Base-by-base conservation (phyloP, 441 rosid genomes). In the Croton laevigatus region DNA sequence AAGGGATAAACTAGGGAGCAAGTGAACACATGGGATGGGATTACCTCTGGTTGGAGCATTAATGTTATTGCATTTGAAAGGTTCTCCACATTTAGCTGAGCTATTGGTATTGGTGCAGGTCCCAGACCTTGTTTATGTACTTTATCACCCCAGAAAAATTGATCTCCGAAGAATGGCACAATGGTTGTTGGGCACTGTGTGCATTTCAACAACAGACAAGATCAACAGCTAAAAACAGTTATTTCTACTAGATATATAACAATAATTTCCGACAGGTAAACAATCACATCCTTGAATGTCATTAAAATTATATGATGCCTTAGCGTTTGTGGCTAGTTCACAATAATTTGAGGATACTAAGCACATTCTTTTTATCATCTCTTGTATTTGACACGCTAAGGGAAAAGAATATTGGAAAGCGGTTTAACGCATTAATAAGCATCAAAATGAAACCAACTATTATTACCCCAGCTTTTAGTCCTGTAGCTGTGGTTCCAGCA, bases 81-180 rank as follows among this genome's bases (percentile, higher is more conserved):
- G 76, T 78, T 93, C 80, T 91, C 98, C 9, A 83, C 83, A 32
- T 63, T 87, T 76, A 95, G 95, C 85, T 88, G 78, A 44, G 89
- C 82, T 73, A 95, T 87, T 20, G 97, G 96, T 71, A 93, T 91
- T 3, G 99, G 97, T 53, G 80, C 75, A 62, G 98, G 98, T 59
- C 99, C 99, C 16, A 92, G 84, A 53, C 88, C 95, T 81, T 75
- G 81, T 76, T 85, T 76, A 75, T 80, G 84, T 49, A 95, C 73
- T 75, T 91, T 83, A 48, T 95, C 97, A 13, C 92, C 98, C 99
- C 99, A 95, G 81, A 95, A 95, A 85, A 95, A 93, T 74, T 95
- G 99, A 79, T 95, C 99, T 71, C 99, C 99, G 58, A 95, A 93
- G 83, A 95, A 95, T 0, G 99, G 99, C 42, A 95, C 97, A 20